Evolutionary conservation across 148 eudicot species (phyloP).

Genomic region (Tetragonia tetragonoides): DNA sequence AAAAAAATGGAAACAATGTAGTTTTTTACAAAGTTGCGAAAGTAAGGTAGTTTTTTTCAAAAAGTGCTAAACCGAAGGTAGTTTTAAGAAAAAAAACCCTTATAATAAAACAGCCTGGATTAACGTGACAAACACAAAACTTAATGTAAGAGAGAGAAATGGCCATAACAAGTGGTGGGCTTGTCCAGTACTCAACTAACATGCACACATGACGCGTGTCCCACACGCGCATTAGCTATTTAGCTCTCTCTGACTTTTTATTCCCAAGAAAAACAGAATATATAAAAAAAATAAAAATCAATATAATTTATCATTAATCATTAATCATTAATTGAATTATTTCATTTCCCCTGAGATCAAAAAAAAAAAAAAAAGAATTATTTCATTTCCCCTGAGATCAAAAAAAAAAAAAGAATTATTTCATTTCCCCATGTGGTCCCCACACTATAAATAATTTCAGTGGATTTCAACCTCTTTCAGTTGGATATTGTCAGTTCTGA

Average conservation of each 20-base stretch:
- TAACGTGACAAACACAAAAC: conserved; percentile 18
- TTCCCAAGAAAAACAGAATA: not conserved
- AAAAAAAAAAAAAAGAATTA: too few species aligned
- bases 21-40: too few species aligned
- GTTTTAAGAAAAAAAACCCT: too few species aligned
- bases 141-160: not conserved
- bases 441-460: not conserved
- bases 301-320: not conserved
- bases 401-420: too few species aligned
- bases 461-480: too few species aligned
- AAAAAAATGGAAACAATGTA: too few species aligned
- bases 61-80: too few species aligned
- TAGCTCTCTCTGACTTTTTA: not conserved
- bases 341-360: too few species aligned
- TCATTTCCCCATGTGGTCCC: not conserved
- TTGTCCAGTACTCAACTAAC: not conserved
- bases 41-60: too few species aligned
- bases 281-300: not conserved
- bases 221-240: conserved; percentile 8
- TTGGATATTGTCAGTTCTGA: conserved; percentile 19
- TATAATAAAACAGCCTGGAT: conserved; percentile 25
- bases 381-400: too few species aligned
- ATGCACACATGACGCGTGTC: conserved; percentile 4
- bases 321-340: not conserved
- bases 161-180: not conserved